Evolutionary conservation across 2,329 filamentous ascomycete genomes (phyloP), one percentile per base, ranked within the genome.

Genomic region (Chaetomium sp.): DNA sequence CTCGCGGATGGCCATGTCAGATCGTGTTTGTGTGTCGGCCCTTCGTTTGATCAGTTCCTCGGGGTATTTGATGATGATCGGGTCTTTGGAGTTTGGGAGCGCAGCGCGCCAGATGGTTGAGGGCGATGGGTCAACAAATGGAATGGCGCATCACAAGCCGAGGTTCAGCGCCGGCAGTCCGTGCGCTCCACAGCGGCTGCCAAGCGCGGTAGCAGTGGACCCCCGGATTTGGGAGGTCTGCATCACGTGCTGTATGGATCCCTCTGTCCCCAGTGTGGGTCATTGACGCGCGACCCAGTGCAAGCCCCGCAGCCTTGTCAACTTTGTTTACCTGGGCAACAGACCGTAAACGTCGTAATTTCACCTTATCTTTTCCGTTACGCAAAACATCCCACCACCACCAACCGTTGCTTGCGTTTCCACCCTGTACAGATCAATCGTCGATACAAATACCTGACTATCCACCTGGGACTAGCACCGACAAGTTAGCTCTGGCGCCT

Each of bases 1-100:
- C 87, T 98, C 94, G 76, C 95, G 92, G 82, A 97, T 92, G 82
- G 93, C 89, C 83, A 88, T 94, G 78, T 68, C 77, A 64, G 69
- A 65, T 65, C 57, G 58, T 63, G 33, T 45, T 51, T 8, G 31
- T 54, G 23, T 2, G 4, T 29, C n/a, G 12, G 3, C 3, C 3
- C 8, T 27, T 51, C 27, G 16, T 25, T 23, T 19, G 6, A 42
- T 13, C 25, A 6, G 19, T 29, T 53, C 13, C 5, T 5, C 27
- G 12, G 33, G 21, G 19, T 21, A 63, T 6, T 59, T 65, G 42
- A 62, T 65, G 25, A 38, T 12, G 55, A 64, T 60, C 27, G 47
- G 45, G 49, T 56, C n/a, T 38, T 45, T 38, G 62, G 54, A 55
- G 16, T 8, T 45, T 50, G 54, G 31, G 1, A 25, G 23, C 27